Conservation (phyloP, 805 yeast species). For the Naumovozyma castellii region DNA sequence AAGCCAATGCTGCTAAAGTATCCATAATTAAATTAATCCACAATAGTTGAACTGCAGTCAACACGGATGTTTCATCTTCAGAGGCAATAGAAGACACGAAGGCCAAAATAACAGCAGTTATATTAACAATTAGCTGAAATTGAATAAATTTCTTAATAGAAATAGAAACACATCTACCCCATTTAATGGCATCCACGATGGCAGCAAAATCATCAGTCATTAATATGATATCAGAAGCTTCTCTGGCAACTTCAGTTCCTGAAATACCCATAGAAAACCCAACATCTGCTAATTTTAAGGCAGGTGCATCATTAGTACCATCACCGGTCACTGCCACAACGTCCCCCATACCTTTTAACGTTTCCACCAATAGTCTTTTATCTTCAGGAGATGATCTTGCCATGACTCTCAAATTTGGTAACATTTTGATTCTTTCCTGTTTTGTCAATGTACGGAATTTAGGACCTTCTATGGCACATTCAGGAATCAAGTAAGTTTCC, state of each 20-base stretch:
- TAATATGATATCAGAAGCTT: slow-evolving; percentile 85
- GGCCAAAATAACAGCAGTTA: slow-evolving; percentile 91
- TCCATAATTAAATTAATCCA: slow-evolving; percentile 99
- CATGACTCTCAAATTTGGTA: slow-evolving; percentile 72
- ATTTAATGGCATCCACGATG: slow-evolving; percentile 91
- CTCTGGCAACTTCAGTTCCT: slow-evolving; percentile 98
- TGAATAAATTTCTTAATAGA: slow-evolving; percentile 94
- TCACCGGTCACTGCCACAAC: slow-evolving; percentile 99
- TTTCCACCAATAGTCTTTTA: slow-evolving; percentile 75
- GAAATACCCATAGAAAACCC: slow-evolving; percentile 98
- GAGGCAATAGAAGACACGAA: slow-evolving; percentile 90
- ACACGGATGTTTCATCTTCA: slow-evolving; percentile 67
- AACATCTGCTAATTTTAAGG: slow-evolving; percentile 90
- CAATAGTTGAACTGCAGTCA: slow-evolving; percentile 92
- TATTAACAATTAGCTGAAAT: slow-evolving; percentile 91
- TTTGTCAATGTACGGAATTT: slow-evolving; percentile 59
- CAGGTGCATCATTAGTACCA: slow-evolving; percentile 98
- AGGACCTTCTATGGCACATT: slow-evolving; percentile 88
- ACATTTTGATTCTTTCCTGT: slow-evolving; percentile 45
- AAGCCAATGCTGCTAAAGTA: slow-evolving; percentile 92
- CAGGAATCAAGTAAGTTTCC: slow-evolving; percentile 44
- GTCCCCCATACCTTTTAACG: slow-evolving; percentile 70
- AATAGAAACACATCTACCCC: slow-evolving; percentile 96
- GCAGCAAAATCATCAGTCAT: slow-evolving; percentile 93
- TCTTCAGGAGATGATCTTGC: slow-evolving; percentile 97